Conservation (phyloP, 495 filamentous ascomycete species). For the Pyronema domesticum region DNA sequence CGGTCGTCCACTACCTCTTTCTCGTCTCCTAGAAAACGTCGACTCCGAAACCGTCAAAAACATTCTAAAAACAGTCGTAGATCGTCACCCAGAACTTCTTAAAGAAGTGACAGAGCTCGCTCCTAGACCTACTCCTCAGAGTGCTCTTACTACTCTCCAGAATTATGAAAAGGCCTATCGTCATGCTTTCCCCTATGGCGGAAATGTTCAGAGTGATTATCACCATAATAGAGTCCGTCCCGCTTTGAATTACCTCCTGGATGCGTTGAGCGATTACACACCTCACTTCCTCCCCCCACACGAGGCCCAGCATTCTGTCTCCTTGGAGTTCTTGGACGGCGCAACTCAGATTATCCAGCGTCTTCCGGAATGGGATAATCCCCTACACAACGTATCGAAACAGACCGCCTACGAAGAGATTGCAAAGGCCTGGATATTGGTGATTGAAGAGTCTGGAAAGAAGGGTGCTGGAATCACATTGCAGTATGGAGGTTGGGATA, state of each 20-base stretch:
- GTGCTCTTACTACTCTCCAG: constrained; percentile 58
- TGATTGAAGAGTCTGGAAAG: constrained; percentile 81
- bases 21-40: constrained; percentile 78
- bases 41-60: constrained; percentile 63
- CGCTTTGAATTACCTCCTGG: constrained; percentile 59
- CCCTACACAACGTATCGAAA: constrained; percentile 75
- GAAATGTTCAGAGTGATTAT: constrained; percentile 70
- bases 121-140: constrained; percentile 63
- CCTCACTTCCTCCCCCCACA: constrained; percentile 87
- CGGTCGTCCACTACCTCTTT: constrained; percentile 62
- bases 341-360: constrained; percentile 79
- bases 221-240: constrained; percentile 84
- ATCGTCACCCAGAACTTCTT: constrained; percentile 64
- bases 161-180: constrained; percentile 63
- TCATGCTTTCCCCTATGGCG: constrained; percentile 73
- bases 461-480: constrained; percentile 75
- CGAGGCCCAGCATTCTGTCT: constrained; percentile 60
- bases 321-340: constrained; percentile 69
- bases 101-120: constrained; percentile 71
- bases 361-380: constrained; percentile 71
- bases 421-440: constrained; percentile 77
- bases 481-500: constrained; percentile 87
- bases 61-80: constrained; percentile 71
- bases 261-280: constrained; percentile 82
- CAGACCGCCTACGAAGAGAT: constrained; percentile 92